Conservation (phyloP, 83 land plant species). For the Picea mariana region DNA sequence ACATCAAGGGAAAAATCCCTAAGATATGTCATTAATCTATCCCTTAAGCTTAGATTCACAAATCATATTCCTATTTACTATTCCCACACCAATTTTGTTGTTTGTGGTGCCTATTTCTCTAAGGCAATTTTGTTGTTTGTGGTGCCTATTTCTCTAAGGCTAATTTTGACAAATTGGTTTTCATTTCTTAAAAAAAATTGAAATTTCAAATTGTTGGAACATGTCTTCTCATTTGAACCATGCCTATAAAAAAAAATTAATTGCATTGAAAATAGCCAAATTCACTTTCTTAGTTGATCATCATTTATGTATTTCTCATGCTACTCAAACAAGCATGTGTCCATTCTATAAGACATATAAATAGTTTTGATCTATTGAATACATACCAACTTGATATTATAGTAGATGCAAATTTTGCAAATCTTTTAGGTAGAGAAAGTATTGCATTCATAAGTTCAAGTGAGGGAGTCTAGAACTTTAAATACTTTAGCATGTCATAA, state of each 20-base stretch:
- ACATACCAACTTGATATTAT: conserved; percentile 36
- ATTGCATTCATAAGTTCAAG: conserved; percentile 28
- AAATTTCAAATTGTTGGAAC: not conserved
- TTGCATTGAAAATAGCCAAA: no score
- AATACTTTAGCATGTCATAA: conserved; percentile 27
- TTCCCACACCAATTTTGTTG: no score
- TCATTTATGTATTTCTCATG: not conserved
- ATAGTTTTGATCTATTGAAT: conserved; percentile 16
- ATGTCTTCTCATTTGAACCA: no score
- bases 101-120: no score
- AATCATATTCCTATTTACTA: no score
- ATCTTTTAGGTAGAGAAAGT: conserved; percentile 23
- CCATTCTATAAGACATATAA: conserved; percentile 27
- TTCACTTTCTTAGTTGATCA: no score
- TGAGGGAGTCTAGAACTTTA: conserved; percentile 24
- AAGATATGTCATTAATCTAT: no score
- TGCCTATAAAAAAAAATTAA: not conserved
- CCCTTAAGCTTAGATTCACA: no score
- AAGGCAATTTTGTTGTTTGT: not conserved
- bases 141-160: not conserved
- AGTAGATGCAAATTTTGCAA: conserved; percentile 30
- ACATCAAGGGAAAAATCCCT: no score
- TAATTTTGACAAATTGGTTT: not conserved
- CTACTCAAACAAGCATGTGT: not conserved
- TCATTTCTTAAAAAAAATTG: not conserved